Base-by-base conservation (phyloP, 2,329 filamentous ascomycete species). In the Botryotinia globosa region DNA sequence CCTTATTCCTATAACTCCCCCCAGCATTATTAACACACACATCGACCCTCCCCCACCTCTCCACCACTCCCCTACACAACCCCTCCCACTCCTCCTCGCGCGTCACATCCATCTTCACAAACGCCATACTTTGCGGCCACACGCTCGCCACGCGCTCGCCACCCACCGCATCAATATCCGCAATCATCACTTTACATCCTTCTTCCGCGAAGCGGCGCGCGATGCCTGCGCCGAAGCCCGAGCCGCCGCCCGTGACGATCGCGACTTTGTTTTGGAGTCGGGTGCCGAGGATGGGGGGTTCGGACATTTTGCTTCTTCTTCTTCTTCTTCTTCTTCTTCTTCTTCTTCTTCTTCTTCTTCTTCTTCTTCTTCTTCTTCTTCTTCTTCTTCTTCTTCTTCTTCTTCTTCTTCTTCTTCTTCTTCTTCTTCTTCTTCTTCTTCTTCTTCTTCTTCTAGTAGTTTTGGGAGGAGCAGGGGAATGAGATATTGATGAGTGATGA, bases 181-280 rank as follows among this genome's bases (percentile, higher is more conserved):
- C 87, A 70, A 92, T 86, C 68, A 91, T 80, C 48, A 91, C 88
- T 74, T 85, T 85, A 67, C 85, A 86, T 56, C 89, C 89, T 81
- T 91, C 89, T 37, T 84, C 79, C 9, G 85, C 83, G 79, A 90
- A 91, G 71, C 87, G 87, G 71, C 85, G 82, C 0, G 86, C 86
- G 69, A 91, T 91, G 48, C 86, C 88, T 72, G 86, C 87, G 71
- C 89, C 89, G 76, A 92, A 92, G 3, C 90, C 90, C 18, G 87
- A 88, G 3, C 87, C 89, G 12, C 84, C 89, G 65, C 89, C 88
- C 22, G 87, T 89, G 34, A 89, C 84, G 70, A 89, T 85, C 71
- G 87, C 87, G 12, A 88, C 86, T 79, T 88, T 88, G 76, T 84
- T 85, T 69, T 84, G 80, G 59, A 88, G 83, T 75, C 85, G 82